These are phyloP conservation scores for Candida anutae DNA, from an alignment of 1,139 yeast genomes.

Conservation along the genomic window DNA sequence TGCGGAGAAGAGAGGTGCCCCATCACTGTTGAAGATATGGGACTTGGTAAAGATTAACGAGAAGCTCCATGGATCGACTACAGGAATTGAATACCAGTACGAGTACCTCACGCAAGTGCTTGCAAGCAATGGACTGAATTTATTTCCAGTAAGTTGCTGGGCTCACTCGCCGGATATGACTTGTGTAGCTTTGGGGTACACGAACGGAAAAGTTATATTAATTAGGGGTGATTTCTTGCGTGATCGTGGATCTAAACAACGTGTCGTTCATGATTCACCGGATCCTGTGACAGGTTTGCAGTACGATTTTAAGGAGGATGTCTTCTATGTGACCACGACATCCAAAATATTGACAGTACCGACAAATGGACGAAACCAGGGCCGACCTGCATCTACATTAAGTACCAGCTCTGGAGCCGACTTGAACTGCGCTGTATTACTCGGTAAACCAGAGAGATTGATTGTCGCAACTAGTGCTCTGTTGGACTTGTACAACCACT, in stretches of 20 bases:
- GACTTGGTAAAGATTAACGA: constrained; percentile 42
- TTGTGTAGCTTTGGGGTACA: constrained; percentile 73
- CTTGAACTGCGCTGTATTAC: constrained; percentile 54
- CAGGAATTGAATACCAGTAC: constrained; percentile 24
- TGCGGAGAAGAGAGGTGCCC: constrained; percentile 68
- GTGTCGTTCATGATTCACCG: constrained; percentile 60
- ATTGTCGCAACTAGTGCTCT: constrained; percentile 49
- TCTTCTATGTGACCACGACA: constrained; percentile 60
- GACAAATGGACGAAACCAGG: constrained; percentile 72
- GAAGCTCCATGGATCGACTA: constrained; percentile 11
- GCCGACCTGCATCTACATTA: constrained; percentile 55
- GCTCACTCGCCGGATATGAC: constrained; percentile 49
- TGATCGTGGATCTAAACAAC: constrained; percentile 86
- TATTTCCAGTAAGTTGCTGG: constrained; percentile 67
- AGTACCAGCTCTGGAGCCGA: constrained; percentile 65
- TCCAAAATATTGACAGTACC: constrained; percentile 64
- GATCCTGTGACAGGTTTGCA: constrained; percentile 80
- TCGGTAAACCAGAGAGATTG: constrained; percentile 29
- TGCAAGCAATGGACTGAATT: constrained; percentile 48
- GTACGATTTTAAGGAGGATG: constrained; percentile 39
- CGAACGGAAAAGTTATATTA: constrained; percentile 77
- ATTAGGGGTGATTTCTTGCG: constrained; percentile 82
- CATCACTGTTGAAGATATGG: constrained; percentile 68
- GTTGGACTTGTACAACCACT: constrained; percentile 46
- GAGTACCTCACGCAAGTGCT: constrained; percentile 28